A percentile compares a stretch with the other conserved stretches of the same genome.
Evolutionary conservation across 306 rosid genomes (phyloP).

Genomic region (Adenanthera pavonina): DNA sequence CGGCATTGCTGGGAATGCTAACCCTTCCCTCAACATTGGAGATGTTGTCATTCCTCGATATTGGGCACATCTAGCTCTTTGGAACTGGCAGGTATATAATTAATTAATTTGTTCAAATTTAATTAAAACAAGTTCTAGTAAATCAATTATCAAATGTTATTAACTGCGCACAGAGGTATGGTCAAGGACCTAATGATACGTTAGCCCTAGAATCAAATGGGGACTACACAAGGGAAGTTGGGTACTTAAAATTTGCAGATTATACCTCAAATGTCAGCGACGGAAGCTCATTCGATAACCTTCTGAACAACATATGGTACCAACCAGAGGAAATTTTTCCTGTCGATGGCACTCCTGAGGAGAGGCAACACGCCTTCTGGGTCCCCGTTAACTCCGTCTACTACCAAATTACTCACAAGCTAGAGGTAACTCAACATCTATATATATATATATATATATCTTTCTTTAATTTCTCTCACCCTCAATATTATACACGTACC

Average conservation of each 20-base stretch:
- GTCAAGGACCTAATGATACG: slow-evolving; percentile 46
- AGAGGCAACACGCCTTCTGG: slow-evolving; percentile 63
- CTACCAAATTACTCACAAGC: slow-evolving; percentile 40
- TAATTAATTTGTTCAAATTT: too few relatives aligned
- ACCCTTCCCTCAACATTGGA: slow-evolving; percentile 61
- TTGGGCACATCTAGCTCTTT: slow-evolving; percentile 67
- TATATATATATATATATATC: too few relatives aligned
- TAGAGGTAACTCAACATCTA: slow-evolving; percentile 47
- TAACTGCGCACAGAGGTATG: slow-evolving; percentile 65
- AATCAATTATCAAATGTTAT: too few relatives aligned
- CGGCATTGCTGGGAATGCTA: slow-evolving; percentile 78
- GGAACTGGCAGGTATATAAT: slow-evolving; percentile 91
- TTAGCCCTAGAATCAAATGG: slow-evolving; percentile 57
- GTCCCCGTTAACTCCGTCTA: slow-evolving; percentile 51
- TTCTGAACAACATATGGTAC: slow-evolving; percentile 67
- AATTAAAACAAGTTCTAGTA: too few relatives aligned
- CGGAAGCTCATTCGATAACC: slow-evolving; percentile 42
- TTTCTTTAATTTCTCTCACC: too few relatives aligned
- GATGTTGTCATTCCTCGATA: slow-evolving; percentile 60
- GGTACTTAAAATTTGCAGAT: slow-evolving; percentile 54
- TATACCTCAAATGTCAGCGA: slow-evolving; percentile 47
- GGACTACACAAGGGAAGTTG: slow-evolving; percentile 55
- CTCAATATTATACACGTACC: too few relatives aligned
- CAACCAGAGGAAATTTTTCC: slow-evolving; percentile 70
- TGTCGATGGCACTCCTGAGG: slow-evolving; percentile 59